phyloP scores from a whole-genome alignment of 1,284 basidiomycete species.

The Apiotrichum sp. region DNA sequence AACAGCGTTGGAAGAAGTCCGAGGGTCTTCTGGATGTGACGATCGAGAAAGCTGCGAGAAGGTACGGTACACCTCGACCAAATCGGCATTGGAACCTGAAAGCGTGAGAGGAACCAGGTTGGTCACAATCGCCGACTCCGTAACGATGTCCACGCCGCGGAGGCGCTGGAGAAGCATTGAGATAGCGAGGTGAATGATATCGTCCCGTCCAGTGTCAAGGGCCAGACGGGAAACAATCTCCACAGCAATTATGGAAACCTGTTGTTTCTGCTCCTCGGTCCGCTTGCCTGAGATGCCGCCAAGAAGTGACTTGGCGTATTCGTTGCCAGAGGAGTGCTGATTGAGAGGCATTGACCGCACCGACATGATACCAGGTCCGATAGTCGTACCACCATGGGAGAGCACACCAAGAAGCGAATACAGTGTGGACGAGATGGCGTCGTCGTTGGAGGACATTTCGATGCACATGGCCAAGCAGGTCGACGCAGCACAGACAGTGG shows the following conservation, averaged over 20 bases:
- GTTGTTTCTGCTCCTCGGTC: conserved; percentile 74
- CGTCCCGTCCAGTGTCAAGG: conserved; percentile 71
- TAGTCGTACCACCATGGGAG: conserved; percentile 56
- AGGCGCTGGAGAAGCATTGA: conserved; percentile 90
- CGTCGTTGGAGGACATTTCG: conserved; percentile 79
- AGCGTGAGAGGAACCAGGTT: conserved; percentile 86
- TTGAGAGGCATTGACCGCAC: conserved; percentile 21
- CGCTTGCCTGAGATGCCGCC: conserved; percentile 18
- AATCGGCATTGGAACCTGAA: conserved; percentile 66
- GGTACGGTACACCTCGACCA: conserved; percentile 75
- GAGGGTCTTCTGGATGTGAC: conserved; percentile 74
- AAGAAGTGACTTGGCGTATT: conserved; percentile 5
- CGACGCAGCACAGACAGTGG: conserved; percentile 73
- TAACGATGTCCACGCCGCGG: conserved; percentile 71
- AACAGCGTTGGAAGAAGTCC: conserved; percentile 80
- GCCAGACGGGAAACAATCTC: conserved; percentile 78
- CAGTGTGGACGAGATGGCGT: conserved; percentile 88
- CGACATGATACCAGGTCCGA: conserved; percentile 21
- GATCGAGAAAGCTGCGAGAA: conserved; percentile 82
- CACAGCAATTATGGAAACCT: conserved; percentile 84
- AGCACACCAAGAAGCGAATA: conserved; percentile 92
- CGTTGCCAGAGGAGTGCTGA: background rate
- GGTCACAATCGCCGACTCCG: conserved; percentile 84
- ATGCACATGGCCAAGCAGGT: conserved; percentile 86
- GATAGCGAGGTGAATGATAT: conserved; percentile 76